phyloP scores from a whole-genome alignment of 2,329 filamentous ascomycete genomes.

The Penicillium brasilianum region DNA sequence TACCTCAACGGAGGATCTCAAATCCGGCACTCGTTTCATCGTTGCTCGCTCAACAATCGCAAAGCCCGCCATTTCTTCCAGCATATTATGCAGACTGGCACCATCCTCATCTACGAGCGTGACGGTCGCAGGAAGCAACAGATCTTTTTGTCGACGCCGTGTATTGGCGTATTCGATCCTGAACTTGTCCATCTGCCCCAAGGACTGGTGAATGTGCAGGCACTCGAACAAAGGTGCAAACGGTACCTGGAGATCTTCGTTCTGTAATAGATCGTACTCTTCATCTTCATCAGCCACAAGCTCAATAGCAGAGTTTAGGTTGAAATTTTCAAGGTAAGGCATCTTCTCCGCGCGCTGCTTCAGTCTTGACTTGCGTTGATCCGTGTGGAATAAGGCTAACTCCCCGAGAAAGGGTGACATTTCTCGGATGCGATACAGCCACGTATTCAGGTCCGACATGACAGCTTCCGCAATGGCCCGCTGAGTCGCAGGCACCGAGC shows the following conservation, averaged over 20 bases:
- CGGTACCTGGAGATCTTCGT: conserved; percentile 92
- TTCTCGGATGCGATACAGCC: conserved; percentile 93
- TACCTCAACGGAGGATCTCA: conserved; percentile 83
- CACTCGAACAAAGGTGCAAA: conserved; percentile 95
- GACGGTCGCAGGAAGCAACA: conserved; percentile 78
- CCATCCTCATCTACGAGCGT: conserved; percentile 82
- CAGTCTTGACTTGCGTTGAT: conserved; percentile 80
- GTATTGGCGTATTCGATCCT: conserved; percentile 90
- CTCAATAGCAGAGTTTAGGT: conserved; percentile 93
- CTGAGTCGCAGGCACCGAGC: conserved; percentile 90
- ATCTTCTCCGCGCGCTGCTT: conserved; percentile 80
- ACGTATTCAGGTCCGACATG: conserved; percentile 95
- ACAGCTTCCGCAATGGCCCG: conserved; percentile 94
- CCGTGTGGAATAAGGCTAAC: conserved; percentile 94
- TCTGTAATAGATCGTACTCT: conserved; percentile 93
- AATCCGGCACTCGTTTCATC: conserved; percentile 80
- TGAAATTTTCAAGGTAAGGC: conserved; percentile 78
- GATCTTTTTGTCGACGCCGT: conserved; percentile 85
- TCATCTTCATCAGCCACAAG: conserved; percentile 93
- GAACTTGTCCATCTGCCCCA: conserved; percentile 91
- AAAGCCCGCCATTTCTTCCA: conserved; percentile 95
- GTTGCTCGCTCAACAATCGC: conserved; percentile 95
- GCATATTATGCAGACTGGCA: conserved; percentile 80
- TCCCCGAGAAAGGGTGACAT: conserved; percentile 95
- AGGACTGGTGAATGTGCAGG: conserved; percentile 91